Percentiles rank a stretch among this genome's conserved stretches.
Conservation (phyloP, 129 eudicot species). For the Ambrosia artemisiifolia region DNA sequence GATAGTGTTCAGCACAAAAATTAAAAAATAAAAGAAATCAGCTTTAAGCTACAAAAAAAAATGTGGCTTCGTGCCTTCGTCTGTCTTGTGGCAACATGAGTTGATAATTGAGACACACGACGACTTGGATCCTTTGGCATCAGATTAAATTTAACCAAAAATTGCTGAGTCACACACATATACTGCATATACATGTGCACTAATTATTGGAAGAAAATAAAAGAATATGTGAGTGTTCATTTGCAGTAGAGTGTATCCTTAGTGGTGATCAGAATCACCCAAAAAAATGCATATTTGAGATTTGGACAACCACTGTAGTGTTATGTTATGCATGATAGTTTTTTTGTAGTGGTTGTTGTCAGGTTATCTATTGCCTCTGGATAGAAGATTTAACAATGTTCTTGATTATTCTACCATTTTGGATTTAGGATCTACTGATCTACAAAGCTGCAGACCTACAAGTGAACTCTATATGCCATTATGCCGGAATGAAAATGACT, state of each 20-base stretch:
- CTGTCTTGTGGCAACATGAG: not conserved
- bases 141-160: not conserved
- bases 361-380: not conserved
- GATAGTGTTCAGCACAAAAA: not conserved
- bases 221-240: not conserved
- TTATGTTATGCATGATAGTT: not conserved
- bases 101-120: not conserved
- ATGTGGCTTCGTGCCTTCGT: not conserved
- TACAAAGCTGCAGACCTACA: constrained; percentile 16
- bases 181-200: constrained; percentile 8
- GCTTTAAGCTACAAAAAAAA: not conserved
- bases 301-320: not conserved
- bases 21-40: not conserved
- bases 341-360: not conserved
- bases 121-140: not conserved
- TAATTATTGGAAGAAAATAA: constrained; percentile 16
- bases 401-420: constrained; percentile 16
- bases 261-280: not conserved
- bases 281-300: not conserved
- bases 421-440: constrained; percentile 20
- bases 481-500: not conserved
- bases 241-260: not conserved
- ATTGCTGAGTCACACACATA: constrained; percentile 1
- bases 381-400: not conserved
- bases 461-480: constrained; percentile 11